These are phyloP conservation scores for Tolypocladium paradoxum DNA, from an alignment of 2,329 filamentous ascomycete genomes.

Conservation along the genomic window DNA sequence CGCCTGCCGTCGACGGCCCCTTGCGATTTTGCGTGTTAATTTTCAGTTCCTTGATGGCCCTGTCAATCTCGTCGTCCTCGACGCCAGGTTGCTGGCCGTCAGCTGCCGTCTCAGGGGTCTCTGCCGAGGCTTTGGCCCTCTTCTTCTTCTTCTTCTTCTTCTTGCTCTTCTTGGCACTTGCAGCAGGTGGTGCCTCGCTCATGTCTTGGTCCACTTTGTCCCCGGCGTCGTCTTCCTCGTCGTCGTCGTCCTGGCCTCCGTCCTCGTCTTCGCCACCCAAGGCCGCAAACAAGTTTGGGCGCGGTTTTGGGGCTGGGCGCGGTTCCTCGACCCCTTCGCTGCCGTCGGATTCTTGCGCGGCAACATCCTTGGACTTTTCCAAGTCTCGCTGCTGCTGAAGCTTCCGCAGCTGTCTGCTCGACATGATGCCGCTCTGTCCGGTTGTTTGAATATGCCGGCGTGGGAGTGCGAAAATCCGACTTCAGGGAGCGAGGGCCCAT, in stretches of 20 bases:
- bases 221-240: conserved; percentile 19
- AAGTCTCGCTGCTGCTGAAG: conserved; percentile 39
- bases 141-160: conserved; percentile 29
- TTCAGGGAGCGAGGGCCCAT: not conserved
- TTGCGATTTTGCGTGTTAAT: conserved; percentile 14
- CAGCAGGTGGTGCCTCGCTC: conserved; percentile 5
- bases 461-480: not conserved
- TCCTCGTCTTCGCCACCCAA: conserved; percentile 33
- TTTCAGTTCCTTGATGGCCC: conserved; percentile 38
- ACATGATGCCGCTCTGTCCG: conserved; percentile 27
- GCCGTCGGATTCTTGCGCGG: conserved; percentile 11
- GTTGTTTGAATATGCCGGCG: not conserved
- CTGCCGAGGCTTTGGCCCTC: conserved; percentile 22
- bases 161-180: conserved; percentile 18
- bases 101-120: conserved; percentile 6
- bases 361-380: conserved; percentile 13
- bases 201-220: conserved; percentile 5
- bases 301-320: conserved; percentile 23
- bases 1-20: not conserved
- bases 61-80: conserved; percentile 44
- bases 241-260: conserved; percentile 18
- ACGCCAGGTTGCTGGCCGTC: conserved; percentile 5
- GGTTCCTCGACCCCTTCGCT: conserved; percentile 20
- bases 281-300: conserved; percentile 40
- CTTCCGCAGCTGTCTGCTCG: conserved; percentile 40